Evolutionary conservation across 192 early-diverging fungal genomes (phyloP), one percentile per base, ranked within the genome.

Genomic region (Linnemannia zychae): DNA sequence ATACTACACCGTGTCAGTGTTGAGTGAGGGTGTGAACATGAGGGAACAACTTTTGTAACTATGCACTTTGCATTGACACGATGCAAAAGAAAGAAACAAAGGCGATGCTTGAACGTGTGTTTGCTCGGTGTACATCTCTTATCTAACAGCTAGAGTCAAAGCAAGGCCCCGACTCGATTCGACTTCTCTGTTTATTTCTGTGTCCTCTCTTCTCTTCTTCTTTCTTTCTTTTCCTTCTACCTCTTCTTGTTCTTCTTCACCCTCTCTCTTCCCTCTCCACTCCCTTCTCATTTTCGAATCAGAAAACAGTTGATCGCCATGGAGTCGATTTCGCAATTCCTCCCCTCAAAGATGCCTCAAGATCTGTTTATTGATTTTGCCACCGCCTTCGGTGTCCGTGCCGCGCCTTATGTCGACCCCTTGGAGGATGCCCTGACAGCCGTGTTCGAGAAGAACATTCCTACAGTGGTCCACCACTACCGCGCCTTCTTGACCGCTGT

Each of bases 361-460:
- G 83, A 85, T 63, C 57, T 78, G 53, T 85, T 85, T 53, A 85
- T 85, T 22, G 78, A 85, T 71, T 34, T 85, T 40, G 83, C 83
- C 65, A 65, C 74, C 24, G 67, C 77, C 69, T 34, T 85, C 37
- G 83, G 83, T 48, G 83, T 85, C 63, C 67, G 33, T 33, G 77
- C 83, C 13, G 83, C 83, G 16, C 83, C 83, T 20, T 85, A 79
- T 79, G 73, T 85, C 49, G 83, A 85, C 70, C 83, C 83, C 36
- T 44, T 85, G 5, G 83, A 85, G 77, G 77, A 40, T 5, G 83
- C 83, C 24, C 4, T 85, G 24, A 44, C 47, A 6, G 57, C 67
- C 65, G 77, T 79, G 72, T n/a, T 79, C 47, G 83, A 85, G 63
- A 79, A 75, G 68, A 63, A 67, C 74, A 44, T 79, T 33, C 88